phyloP scores from a whole-genome alignment of 148 eudicot species.

The Diospyros lotus region DNA sequence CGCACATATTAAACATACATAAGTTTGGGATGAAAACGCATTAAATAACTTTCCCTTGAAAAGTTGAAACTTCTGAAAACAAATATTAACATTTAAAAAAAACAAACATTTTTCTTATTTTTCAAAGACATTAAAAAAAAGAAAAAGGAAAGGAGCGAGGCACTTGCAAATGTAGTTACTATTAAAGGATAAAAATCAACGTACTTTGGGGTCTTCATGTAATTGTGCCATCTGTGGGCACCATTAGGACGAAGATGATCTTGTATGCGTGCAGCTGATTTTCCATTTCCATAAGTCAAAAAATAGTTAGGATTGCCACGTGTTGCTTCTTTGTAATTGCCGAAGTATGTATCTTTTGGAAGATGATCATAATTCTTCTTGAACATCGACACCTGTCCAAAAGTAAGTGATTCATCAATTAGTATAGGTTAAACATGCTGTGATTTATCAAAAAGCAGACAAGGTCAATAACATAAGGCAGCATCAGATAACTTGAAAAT shows the following conservation, averaged over 20 bases:
- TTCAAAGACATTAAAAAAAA: neutral
- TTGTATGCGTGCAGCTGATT: slow-evolving; percentile 71
- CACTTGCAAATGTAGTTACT: neutral
- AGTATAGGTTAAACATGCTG: neutral
- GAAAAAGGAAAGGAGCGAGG: neutral
- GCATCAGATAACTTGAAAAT: no score
- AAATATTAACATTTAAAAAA: neutral
- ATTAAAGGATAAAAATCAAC: neutral
- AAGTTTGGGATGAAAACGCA: neutral
- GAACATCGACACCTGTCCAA: slow-evolving; percentile 62
- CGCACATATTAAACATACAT: neutral
- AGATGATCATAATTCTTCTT: slow-evolving; percentile 77
- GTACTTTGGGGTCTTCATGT: slow-evolving; percentile 50
- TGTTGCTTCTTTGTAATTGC: slow-evolving; percentile 52
- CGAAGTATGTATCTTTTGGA: slow-evolving; percentile 45
- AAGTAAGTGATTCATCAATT: slow-evolving; percentile 1
- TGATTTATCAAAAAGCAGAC: no score
- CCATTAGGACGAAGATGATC: slow-evolving; percentile 79
- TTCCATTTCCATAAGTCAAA: slow-evolving; percentile 81
- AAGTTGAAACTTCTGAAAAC: neutral
- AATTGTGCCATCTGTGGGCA: slow-evolving; percentile 84
- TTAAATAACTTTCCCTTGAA: neutral
- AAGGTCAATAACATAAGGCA: no score
- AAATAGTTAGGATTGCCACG: slow-evolving; percentile 76
- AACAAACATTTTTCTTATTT: neutral